Conservation (phyloP, 2,329 filamentous ascomycete species). For the Cladophialophora psammophila region DNA sequence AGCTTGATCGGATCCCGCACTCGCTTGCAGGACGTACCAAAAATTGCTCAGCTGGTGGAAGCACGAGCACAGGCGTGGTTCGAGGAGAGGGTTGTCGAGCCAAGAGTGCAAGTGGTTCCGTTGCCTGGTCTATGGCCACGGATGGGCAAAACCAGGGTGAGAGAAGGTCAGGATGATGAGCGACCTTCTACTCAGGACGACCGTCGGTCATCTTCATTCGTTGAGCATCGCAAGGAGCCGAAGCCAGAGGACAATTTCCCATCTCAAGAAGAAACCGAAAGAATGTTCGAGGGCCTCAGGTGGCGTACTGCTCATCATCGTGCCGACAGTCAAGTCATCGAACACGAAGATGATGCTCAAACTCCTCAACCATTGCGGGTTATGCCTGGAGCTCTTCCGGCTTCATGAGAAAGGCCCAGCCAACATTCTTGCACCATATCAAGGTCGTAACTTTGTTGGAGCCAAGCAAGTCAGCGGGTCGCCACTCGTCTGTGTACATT, state of each 20-base stretch:
- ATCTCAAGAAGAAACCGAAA: constrained; percentile 40
- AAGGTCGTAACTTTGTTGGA: neutral
- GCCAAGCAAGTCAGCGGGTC: neutral
- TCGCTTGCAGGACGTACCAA: constrained; percentile 70
- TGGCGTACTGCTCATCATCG: constrained; percentile 28
- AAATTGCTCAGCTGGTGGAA: constrained; percentile 71
- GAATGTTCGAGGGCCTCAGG: constrained; percentile 35
- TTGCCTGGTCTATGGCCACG: constrained; percentile 69
- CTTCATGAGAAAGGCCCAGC: constrained; percentile 15
- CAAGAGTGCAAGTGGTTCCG: constrained; percentile 70
- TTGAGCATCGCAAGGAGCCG: constrained; percentile 23
- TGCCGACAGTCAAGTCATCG: constrained; percentile 36
- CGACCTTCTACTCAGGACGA: constrained; percentile 37
- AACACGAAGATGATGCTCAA: constrained; percentile 32
- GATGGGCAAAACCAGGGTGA: constrained; percentile 58
- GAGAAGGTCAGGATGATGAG: constrained; percentile 48
- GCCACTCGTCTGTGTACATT: neutral
- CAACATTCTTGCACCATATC: neutral
- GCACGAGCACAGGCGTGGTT: constrained; percentile 71
- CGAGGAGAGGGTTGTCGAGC: constrained; percentile 71
- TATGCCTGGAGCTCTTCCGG: constrained; percentile 36
- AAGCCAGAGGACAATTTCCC: constrained; percentile 40
- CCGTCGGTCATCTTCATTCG: constrained; percentile 28
- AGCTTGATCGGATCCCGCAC: constrained; percentile 69
- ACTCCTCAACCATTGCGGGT: constrained; percentile 26